Evolutionary conservation across 805 yeast species (phyloP).

Genomic region (Cyberlindnera bimundalis): DNA sequence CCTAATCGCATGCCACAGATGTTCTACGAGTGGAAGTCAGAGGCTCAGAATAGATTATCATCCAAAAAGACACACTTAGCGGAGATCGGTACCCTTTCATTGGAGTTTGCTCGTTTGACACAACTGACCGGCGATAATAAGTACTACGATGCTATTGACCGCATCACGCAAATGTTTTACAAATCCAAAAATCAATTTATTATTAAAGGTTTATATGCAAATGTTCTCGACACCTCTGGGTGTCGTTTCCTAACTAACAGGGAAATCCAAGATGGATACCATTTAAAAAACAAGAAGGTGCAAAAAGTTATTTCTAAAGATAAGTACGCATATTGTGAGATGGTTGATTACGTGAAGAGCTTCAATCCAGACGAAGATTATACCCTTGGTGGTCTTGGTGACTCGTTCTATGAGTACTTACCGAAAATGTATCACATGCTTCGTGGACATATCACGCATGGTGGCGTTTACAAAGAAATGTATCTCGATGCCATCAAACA

Average conservation of each 20-base stretch:
- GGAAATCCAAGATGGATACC: conserved; percentile 32
- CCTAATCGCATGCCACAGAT: conserved; percentile 53
- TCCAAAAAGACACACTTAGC: conserved; percentile 37
- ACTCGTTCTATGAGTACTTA: conserved; percentile 47
- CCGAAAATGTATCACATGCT: conserved; percentile 46
- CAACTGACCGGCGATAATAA: conserved; percentile 46
- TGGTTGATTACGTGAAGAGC: conserved; percentile 23
- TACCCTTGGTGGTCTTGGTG: conserved; percentile 41
- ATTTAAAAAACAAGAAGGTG: conserved; percentile 32
- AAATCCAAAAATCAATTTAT: conserved; percentile 32
- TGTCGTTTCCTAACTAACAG: conserved; percentile 34
- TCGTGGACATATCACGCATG: conserved; percentile 33
- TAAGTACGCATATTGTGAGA: conserved; percentile 34
- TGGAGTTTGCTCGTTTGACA: conserved; percentile 51
- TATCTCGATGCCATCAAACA: conserved; percentile 37
- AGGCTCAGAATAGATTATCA: conserved; percentile 36
- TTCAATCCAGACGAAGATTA: conserved; percentile 19
- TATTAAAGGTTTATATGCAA: conserved; percentile 43
- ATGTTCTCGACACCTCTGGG: conserved; percentile 47
- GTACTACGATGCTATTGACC: conserved; percentile 48
- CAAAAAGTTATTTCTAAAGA: conserved; percentile 34
- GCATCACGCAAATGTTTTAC: conserved; percentile 38
- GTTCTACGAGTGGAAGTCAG: conserved; percentile 40
- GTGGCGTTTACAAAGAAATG: conserved; percentile 26
- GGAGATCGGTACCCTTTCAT: conserved; percentile 45